A percentile compares a stretch with the other conserved stretches of the same genome.
Conservation (phyloP, 805 yeast species). For the Dipodascus geniculatus region DNA sequence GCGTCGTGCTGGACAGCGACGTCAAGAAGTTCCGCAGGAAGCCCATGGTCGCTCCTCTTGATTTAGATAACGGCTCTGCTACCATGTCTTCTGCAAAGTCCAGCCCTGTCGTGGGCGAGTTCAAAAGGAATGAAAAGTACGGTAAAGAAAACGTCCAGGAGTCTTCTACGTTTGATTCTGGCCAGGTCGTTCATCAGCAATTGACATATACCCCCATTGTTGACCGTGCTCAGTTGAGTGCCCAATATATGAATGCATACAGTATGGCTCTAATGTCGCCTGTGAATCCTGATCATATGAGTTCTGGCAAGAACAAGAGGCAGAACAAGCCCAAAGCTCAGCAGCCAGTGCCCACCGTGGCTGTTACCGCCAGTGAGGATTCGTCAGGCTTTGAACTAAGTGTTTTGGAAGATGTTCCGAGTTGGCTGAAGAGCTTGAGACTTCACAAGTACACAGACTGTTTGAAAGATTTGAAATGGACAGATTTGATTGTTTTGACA, state of each 20-base stretch:
- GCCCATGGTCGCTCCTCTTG: slow-evolving; percentile 8
- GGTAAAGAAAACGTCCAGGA: neutral
- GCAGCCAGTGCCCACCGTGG: neutral
- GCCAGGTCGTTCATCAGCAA: neutral
- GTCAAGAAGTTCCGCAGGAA: slow-evolving; percentile 20
- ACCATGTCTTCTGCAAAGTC: neutral
- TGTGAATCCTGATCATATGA: neutral
- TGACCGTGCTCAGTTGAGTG: neutral
- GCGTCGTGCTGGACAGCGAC: slow-evolving; percentile 34
- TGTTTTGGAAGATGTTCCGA: slow-evolving; percentile 54
- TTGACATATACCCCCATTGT: neutral
- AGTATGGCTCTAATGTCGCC: neutral
- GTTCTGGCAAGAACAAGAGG: neutral
- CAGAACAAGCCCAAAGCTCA: neutral
- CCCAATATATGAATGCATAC: neutral
- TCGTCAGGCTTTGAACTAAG: neutral
- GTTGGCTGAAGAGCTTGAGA: slow-evolving; percentile 82
- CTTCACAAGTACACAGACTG: slow-evolving; percentile 90
- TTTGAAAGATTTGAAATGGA: slow-evolving; percentile 66
- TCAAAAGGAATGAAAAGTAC: neutral
- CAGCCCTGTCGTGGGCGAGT: neutral
- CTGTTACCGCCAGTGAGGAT: neutral
- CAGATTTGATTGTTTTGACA: slow-evolving; percentile 55
- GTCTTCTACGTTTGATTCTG: neutral
- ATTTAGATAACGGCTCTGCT: neutral